phyloP scores from a whole-genome alignment of 164 flowering plant species.

The Vitis rupestris region DNA sequence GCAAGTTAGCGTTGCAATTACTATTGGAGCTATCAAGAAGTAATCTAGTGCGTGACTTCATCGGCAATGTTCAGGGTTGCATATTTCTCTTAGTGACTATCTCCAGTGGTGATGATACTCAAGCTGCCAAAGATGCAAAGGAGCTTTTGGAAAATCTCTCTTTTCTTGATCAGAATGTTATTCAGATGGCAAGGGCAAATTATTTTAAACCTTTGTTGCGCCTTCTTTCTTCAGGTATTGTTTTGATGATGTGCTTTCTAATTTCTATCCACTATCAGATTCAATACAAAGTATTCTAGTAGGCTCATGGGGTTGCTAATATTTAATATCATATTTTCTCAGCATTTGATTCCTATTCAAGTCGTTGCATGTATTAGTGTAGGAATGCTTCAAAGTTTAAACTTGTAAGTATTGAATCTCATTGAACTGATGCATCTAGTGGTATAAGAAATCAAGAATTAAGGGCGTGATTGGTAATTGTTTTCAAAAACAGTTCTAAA shows the following conservation, averaged over 20 bases:
- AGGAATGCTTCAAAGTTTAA: too few species aligned
- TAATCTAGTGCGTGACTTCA: slow-evolving; percentile 22
- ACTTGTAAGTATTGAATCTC: too few species aligned
- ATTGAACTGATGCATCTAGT: too few species aligned
- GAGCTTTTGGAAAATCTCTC: slow-evolving; percentile 49
- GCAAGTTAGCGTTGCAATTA: slow-evolving; percentile 42
- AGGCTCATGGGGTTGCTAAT: background rate
- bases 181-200: slow-evolving; percentile 57
- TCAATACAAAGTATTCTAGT: background rate
- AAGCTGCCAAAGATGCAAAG: slow-evolving; percentile 40
- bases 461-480: too few species aligned
- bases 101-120: slow-evolving; percentile 30
- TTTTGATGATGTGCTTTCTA: background rate
- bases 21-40: slow-evolving; percentile 51
- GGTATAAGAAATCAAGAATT: too few species aligned
- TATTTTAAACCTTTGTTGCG: slow-evolving; percentile 49
- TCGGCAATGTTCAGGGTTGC: slow-evolving; percentile 54
- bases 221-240: slow-evolving; percentile 55
- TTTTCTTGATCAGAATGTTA: slow-evolving; percentile 43
- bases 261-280: background rate
- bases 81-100: slow-evolving; percentile 49
- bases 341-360: background rate
- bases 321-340: too few species aligned
- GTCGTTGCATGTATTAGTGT: background rate
- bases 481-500: too few species aligned